Base-by-base conservation (phyloP, 2,329 filamentous ascomycete genomes). In the Chlorencoelia australis region DNA sequence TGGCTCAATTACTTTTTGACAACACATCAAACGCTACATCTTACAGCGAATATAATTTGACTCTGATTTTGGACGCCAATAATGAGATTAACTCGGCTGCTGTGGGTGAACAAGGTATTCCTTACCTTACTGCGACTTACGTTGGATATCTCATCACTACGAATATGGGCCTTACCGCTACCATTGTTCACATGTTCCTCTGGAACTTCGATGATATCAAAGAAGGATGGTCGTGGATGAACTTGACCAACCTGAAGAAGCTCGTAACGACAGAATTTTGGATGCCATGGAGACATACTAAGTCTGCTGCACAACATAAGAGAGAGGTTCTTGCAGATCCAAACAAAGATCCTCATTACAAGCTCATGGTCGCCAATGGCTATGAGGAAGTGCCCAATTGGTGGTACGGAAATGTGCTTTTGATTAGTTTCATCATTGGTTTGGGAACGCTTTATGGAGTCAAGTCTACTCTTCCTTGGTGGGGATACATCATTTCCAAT, bases 301-400 rank as follows among this genome's bases (percentile, higher is more conserved):
- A 22, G 19, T 35, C 41, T 13, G n/a, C 30, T 5, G 11, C 20
- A 11, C 25, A 35, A 17, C 17, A 21, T 5, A 15, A 29, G 21
- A 20, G 7, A 16, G 25, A 35, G 6, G 24, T 18, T 13, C 25
- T 35, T 10, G 34, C 33, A 3, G 16, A 44, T 9, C 36, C 43
- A 27, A 43, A 41, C 36, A 55, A 49, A 49, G 64, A 67, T 37
- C 63, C 63, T 4, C 64, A 67, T 42, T 66, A 63, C 44, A 55
- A 52, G 30, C 39, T 62, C 22, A 65, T 65, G 61, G 37, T 47
- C 14, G 59, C 60, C 17, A n/a, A 46, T 20, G 41, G 43, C 11
- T 77, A 74, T 51, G 63, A 65, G 43, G 59, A 69, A 25, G 67
- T 66, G 0, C 73, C 73, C 0, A 53, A 68, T 31, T 75, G 69